Base-by-base conservation (phyloP, 768 basidiomycete genomes). In the Cystobasidium onofrii region DNA sequence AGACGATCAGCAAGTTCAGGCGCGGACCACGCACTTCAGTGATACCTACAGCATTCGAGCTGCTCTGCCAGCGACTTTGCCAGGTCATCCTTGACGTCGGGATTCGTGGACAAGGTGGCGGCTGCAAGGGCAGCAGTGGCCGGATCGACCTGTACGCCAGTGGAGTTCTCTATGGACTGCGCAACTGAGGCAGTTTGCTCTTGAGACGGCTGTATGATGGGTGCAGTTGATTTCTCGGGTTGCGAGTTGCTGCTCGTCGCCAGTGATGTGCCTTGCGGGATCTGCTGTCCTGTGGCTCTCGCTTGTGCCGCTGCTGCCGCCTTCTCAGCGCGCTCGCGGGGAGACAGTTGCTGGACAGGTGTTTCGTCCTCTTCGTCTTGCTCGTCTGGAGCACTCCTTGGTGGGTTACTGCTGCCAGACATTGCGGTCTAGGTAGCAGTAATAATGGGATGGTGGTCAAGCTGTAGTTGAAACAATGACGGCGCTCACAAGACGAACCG, bases 11-110 rank as follows among this genome's bases (percentile, higher is more conserved):
- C n/a, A 55, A 2, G 52, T 10, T 3, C 44, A 34, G 13, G 3
- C 60, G 13, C 9, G 20, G 27, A 46, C 7, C 7, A 25, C 3
- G 39, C 1, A 7, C 10, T 55, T 43, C 2, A 20, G 10, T 20
- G 54, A 18, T 6, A 60, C 69, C 31, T 29, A 71, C 69, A 60
- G 69, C 69, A 71, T 27, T 71, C 69, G 4, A 71, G 69, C 69
- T 71, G 69, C 69, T 71, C 69, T 34, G 69, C 52, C 4, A 71
- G 69, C 7, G 69, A 10, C 34, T 60, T 71, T 13, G 44, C 55
- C 9, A 71, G 54, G 41, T 71, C 69, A 12, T 71, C 54, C 29
- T 36, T 43, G 27, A 54, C 27, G 44, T 67, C 65, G 3, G 65
- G 41, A 33, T 34, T 67, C 31, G 65, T 67, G 20, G 65, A n/a